Evolutionary conservation across 306 rosid species (phyloP), one percentile per base, ranked within the genome.

Genomic region (Prunus fruticosa): DNA sequence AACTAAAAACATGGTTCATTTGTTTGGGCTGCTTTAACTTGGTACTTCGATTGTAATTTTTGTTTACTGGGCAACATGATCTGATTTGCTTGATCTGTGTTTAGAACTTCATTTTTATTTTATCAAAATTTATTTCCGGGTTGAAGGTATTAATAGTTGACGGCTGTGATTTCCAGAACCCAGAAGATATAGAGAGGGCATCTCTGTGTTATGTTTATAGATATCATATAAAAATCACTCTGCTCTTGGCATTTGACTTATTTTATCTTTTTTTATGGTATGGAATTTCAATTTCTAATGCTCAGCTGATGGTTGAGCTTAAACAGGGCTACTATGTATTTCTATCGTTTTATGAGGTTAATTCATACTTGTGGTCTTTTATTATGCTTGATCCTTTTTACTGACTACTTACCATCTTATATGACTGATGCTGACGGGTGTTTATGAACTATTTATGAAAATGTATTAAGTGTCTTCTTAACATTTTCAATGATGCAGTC

Each of bases 401-500:
- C 72, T 38, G 45, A 38, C 34, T 41, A 41, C 5, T 60, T 71
- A 11, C 9, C 13, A 12, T 22, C 66, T 58, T 63, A 34, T 34
- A 23, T 53, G 54, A n/a, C 23, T 30, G 68, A 45, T 45, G 71
- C 70, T 25, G 43, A 16, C 76, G 20, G 71, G 71, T 50, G 58
- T 74, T 67, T 63, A 58, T 70, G 75, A 18, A 62, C 46, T 52
- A 12, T 72, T 72, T 86, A 54, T 50, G 57, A 41, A 64, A 74
- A 4, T 23, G 57, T 53, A 64, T 45, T 52, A 47, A 71, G 53
- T 77, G 73, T 22, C 2, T 65, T 75, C n/a, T 58, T 23, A 80
- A 25, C 32, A 12, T 52, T 45, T 64, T 80, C 74, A 15, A 32
- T 74, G 72, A 15, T 85, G 83, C 93, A 89, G 93, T 80, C 68